Conservation (phyloP, 495 filamentous ascomycete species). For the Hypoxylon perforatum region DNA sequence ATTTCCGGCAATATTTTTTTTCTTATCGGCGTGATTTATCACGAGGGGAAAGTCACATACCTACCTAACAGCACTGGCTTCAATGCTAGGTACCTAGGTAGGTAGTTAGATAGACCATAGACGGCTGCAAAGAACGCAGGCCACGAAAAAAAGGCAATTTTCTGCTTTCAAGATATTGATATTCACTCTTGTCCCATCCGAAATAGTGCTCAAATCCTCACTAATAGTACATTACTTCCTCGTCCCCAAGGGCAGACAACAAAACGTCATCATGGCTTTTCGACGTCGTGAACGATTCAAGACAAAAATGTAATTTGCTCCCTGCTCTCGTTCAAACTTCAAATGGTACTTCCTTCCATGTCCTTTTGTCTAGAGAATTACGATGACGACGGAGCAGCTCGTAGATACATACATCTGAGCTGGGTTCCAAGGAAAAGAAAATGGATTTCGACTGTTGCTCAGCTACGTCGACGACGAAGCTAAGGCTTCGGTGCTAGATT, state of each 20-base stretch:
- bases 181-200: conserved; percentile 33
- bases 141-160: neutral
- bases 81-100: too few relatives aligned
- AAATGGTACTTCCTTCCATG: conserved; percentile 32
- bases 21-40: neutral
- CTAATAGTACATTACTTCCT: conserved; percentile 45
- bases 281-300: conserved; percentile 41
- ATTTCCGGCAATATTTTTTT: conserved; percentile 1
- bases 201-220: conserved; percentile 39
- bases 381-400: conserved; percentile 28
- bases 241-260: conserved; percentile 25
- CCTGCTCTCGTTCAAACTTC: conserved; percentile 38
- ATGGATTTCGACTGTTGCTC: conserved; percentile 21
- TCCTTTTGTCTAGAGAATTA: conserved; percentile 29
- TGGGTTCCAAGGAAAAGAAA: conserved; percentile 37
- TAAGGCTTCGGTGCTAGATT: conserved; percentile 24
- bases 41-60: too few relatives aligned
- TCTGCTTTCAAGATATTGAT: conserved; percentile 13
- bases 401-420: conserved; percentile 49
- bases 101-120: neutral
- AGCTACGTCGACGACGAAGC: conserved; percentile 25
- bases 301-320: conserved; percentile 42
- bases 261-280: conserved; percentile 35
- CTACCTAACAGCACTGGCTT: too few relatives aligned
- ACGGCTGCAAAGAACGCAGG: neutral